A percentile compares a stretch with the other conserved stretches of the same genome.
Evolutionary conservation across 2,329 filamentous ascomycete genomes (phyloP).

Genomic region (Pseudocercospora ulei): DNA sequence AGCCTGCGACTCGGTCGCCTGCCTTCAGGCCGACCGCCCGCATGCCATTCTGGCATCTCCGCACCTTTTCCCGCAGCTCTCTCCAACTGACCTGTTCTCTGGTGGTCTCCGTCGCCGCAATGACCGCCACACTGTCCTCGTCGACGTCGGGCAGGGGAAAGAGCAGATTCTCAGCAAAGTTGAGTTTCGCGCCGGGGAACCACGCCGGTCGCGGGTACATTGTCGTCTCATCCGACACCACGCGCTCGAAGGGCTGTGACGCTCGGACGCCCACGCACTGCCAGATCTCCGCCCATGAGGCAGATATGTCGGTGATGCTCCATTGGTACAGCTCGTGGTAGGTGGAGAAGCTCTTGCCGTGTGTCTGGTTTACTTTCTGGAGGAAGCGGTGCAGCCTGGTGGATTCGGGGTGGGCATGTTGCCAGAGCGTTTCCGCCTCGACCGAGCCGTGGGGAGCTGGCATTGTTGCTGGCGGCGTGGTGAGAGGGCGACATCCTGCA

Average conservation of each 20-base stretch:
- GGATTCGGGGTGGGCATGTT: slow-evolving; percentile 36
- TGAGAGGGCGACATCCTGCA: too few species aligned
- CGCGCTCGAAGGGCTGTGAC: slow-evolving; percentile 54
- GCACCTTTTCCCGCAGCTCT: slow-evolving; percentile 67
- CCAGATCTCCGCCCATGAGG: slow-evolving; percentile 83
- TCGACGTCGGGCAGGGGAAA: slow-evolving; percentile 57
- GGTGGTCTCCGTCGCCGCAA: slow-evolving; percentile 67
- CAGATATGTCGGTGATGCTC: slow-evolving; percentile 65
- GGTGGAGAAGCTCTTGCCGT: slow-evolving; percentile 51
- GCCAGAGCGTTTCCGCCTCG: slow-evolving; percentile 29
- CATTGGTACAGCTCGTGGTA: slow-evolving; percentile 74
- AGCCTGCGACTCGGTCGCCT: slow-evolving; percentile 57
- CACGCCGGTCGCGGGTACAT: slow-evolving; percentile 85
- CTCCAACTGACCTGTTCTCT: slow-evolving; percentile 64
- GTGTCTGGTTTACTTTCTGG: slow-evolving; percentile 56
- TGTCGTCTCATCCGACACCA: slow-evolving; percentile 54
- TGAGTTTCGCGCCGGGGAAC: slow-evolving; percentile 68
- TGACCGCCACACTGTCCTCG: slow-evolving; percentile 57
- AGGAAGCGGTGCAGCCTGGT: slow-evolving; percentile 43
- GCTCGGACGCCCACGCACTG: slow-evolving; percentile 66
- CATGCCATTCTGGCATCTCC: slow-evolving; percentile 61
- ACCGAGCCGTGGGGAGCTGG: slow-evolving; percentile 2
- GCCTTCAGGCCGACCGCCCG: slow-evolving; percentile 53
- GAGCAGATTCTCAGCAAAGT: slow-evolving; percentile 91
- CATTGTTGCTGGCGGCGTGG: slow-evolving; percentile 10